Evolutionary conservation across 768 basidiomycete genomes (phyloP).

Genomic region (Myochromella boudieri): DNA sequence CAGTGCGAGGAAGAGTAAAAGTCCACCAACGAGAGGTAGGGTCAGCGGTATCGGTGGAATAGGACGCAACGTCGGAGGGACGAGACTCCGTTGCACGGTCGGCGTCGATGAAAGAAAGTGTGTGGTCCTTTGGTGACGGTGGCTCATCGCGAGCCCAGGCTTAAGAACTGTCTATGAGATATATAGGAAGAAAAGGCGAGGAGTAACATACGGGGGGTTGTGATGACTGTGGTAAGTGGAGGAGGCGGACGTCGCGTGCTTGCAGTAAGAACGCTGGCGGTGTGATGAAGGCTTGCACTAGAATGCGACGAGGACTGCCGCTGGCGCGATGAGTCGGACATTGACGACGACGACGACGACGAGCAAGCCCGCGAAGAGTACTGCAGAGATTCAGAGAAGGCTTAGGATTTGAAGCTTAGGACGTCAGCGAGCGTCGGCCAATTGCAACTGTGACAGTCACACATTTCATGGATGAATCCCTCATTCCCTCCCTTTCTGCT

Average conservation of each 20-base stretch:
- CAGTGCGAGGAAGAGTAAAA: conserved; percentile 60
- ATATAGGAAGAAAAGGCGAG: conserved; percentile 3
- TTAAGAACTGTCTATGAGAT: conserved; percentile 26
- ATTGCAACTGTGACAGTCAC: conserved; percentile 8
- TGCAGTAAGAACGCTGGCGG: conserved; percentile 30
- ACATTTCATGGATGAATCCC: conserved; percentile 54
- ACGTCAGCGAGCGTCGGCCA: not conserved
- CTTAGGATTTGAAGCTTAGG: not conserved
- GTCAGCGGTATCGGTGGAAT: conserved; percentile 43
- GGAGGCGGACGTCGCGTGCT: conserved; percentile 36
- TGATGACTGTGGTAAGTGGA: conserved; percentile 56
- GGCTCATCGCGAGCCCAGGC: conserved; percentile 88
- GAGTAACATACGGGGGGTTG: conserved; percentile 61
- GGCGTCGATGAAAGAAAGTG: conserved; percentile 23
- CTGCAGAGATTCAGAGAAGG: not conserved
- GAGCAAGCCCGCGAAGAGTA: not conserved
- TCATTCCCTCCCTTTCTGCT: conserved; percentile 70
- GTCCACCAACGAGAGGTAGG: conserved; percentile 69
- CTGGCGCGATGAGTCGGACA: conserved; percentile 34
- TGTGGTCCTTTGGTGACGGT: conserved; percentile 62
- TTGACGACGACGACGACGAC: conserved; percentile 8
- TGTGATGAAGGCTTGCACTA: conserved; percentile 31
- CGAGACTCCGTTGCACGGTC: conserved; percentile 36
- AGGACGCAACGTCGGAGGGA: conserved; percentile 54
- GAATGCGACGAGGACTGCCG: conserved; percentile 34